Evolutionary conservation across 176 grass and related monocot species (phyloP).

Genomic region (Alopecurus myosuroides): DNA sequence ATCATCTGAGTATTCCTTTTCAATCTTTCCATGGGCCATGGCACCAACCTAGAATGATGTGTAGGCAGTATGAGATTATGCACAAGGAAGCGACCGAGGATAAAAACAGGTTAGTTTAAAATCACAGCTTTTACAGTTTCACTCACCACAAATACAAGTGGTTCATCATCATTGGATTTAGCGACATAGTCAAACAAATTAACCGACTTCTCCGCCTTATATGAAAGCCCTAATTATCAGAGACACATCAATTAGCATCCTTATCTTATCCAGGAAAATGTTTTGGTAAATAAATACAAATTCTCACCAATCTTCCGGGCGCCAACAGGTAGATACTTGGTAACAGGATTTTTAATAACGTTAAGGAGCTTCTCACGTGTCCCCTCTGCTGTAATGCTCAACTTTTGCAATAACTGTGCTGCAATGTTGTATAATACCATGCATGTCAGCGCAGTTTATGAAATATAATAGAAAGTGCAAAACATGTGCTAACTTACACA

Average conservation of each 20-base stretch:
- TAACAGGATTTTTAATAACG: conserved; percentile 96
- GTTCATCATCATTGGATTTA: conserved; percentile 56
- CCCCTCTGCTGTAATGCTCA: conserved; percentile 90
- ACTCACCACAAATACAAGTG: conserved; percentile 88
- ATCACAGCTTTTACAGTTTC: conserved; percentile 3
- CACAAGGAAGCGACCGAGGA: neutral
- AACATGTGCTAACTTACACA: conserved; percentile 57
- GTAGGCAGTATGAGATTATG: conserved; percentile 1
- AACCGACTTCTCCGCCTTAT: conserved; percentile 79
- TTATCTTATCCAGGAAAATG: neutral
- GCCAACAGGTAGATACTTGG: conserved; percentile 71
- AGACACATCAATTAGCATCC: conserved; percentile 9
- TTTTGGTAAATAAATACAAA: neutral
- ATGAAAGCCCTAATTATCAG: conserved; percentile 72
- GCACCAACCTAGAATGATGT: conserved; percentile 74
- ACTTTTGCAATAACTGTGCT: conserved; percentile 95
- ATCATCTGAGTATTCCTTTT: conserved; percentile 81
- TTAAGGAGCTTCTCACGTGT: conserved; percentile 95
- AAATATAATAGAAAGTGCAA: neutral
- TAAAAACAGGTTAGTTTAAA: neutral
- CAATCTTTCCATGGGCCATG: conserved; percentile 92
- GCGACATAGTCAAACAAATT: conserved; percentile 90
- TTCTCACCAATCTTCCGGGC: conserved; percentile 74
- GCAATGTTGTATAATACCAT: conserved; percentile 1
- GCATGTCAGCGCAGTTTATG: conserved; percentile 4